Percentiles rank a stretch among this genome's conserved stretches.
These are phyloP conservation scores for Tolypocladium sp. DNA, from an alignment of 2,329 filamentous ascomycete species.

Conservation along the genomic window DNA sequence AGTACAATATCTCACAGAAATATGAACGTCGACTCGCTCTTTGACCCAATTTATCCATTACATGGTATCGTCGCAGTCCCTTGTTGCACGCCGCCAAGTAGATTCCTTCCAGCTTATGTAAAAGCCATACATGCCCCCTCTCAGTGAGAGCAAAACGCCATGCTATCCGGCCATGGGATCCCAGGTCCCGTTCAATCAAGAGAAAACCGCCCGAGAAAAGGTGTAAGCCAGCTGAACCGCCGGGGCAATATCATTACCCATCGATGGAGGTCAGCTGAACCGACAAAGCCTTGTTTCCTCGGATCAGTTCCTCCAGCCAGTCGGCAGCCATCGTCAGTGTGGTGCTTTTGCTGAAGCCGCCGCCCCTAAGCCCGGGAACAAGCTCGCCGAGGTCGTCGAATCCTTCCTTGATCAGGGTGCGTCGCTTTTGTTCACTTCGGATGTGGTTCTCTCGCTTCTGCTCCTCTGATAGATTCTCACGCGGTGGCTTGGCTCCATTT, in stretches of 20 bases:
- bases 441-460: conserved; percentile 85
- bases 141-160: not conserved
- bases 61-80: not conserved
- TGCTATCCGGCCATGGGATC: not conserved
- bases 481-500: conserved; percentile 32
- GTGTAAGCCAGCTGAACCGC: not conserved
- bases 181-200: not conserved
- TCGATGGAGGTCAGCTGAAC: conserved; percentile 36
- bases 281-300: conserved; percentile 55
- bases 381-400: conserved; percentile 73
- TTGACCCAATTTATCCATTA: not conserved
- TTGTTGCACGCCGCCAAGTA: not conserved
- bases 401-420: conserved; percentile 71
- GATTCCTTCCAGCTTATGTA: not conserved
- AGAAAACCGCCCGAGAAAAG: not conserved
- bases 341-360: conserved; percentile 75
- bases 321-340: conserved; percentile 68
- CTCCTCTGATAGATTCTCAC: conserved; percentile 70
- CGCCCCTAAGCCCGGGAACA: conserved; percentile 64
- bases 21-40: not conserved
- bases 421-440: conserved; percentile 75
- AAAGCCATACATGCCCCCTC: not conserved
- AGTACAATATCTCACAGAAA: not conserved
- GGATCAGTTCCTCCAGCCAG: conserved; percentile 65
- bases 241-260: conserved; percentile 1